Base-by-base conservation (phyloP, 1,139 yeast species). In the Debaryomyces psychrophilus region DNA sequence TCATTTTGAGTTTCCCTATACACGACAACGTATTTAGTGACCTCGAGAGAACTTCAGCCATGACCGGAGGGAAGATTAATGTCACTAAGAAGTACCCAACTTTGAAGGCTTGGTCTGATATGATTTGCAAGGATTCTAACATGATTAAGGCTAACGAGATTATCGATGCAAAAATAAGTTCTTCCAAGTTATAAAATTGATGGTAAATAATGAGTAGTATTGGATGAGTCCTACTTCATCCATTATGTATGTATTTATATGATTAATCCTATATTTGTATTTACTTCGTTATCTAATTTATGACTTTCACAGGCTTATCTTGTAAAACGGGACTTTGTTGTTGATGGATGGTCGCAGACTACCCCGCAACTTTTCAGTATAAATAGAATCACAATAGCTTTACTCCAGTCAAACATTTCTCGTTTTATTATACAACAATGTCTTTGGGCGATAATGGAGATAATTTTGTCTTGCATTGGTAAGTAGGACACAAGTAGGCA, bases 1-100 rank as follows among this genome's bases (percentile, higher is more conserved):
- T 73, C 33, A 64, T 69, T 20, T 62, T 72, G 44, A 51, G 58
- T n/a, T 73, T 66, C 59, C 77, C 78, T 0, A 37, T 73, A 33
- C 48, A 46, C 27, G 59, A 60, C 18, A 55, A 57, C 41, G 44
- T 66, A 2, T 64, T 64, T 43, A 39, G 40, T 14, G 49, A 56
- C 28, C 47, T 48, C 1, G 53, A 46, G 7, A 52, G 62, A 42
- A 47, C 50, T 11, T 25, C 28, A n/a, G 31, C 25, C 0, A 26
- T 50, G 5, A 25, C 50, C 22, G 53, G 51, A 4, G 48, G 46
- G 2, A 44, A 47, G 11, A 12, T 45, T 9, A 52, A 52, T 31
- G 29, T 53, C n/a, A 40, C 44, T 5, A 42, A 45, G 28, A 43
- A 28, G 4, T 68, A 47, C 41, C 72, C 73, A 2, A 45, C 64